Conservation (phyloP, 805 yeast species). For the Candida anglica region DNA sequence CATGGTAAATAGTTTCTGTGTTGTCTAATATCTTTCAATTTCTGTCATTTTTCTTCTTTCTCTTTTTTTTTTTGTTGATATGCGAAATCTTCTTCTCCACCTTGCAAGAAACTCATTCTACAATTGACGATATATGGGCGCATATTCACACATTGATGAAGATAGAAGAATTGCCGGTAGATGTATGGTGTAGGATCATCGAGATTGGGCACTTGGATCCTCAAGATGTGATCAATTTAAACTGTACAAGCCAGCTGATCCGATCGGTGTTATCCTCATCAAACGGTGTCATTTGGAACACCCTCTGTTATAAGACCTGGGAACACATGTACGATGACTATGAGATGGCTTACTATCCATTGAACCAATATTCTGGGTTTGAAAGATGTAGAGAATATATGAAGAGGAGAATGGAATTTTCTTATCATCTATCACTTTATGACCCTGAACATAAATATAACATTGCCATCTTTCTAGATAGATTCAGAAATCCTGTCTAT, state of each 20-base stretch:
- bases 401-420: too few relatives aligned
- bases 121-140: too few relatives aligned
- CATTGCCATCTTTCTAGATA: background rate
- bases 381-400: background rate
- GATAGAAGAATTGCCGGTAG: conserved; percentile 11
- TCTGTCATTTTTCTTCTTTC: background rate
- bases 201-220: too few relatives aligned
- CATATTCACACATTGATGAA: too few relatives aligned
- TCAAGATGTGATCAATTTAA: conserved; percentile 9
- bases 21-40: too few relatives aligned
- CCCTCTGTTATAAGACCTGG: conserved; percentile 5
- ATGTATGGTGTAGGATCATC: conserved; percentile 18
- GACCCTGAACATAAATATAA: background rate
- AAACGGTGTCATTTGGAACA: conserved; percentile 13
- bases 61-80: background rate
- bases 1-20: conserved; percentile 18
- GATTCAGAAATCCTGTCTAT: background rate
- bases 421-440: too few relatives aligned
- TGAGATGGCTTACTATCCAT: too few relatives aligned
- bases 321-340: conserved; percentile 5
- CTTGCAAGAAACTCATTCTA: too few relatives aligned
- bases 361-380: background rate
- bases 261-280: too few relatives aligned
- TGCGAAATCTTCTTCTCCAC: too few relatives aligned
- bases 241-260: too few relatives aligned